These are phyloP conservation scores for Lipomyces orientalis DNA, from an alignment of 805 yeast species.

Conservation along the genomic window DNA sequence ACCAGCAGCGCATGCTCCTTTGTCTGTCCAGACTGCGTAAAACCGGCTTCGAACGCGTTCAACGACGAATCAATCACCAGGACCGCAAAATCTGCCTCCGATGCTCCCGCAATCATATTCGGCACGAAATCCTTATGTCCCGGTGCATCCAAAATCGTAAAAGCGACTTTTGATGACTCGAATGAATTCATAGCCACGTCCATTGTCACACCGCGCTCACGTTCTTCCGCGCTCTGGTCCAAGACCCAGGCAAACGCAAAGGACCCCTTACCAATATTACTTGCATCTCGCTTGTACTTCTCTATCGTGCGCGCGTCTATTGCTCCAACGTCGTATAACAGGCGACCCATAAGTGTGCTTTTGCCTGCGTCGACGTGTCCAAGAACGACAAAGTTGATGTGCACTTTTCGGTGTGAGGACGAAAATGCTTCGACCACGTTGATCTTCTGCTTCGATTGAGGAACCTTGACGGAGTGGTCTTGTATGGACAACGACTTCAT, in stretches of 20 bases:
- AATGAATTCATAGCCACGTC: slow-evolving; percentile 74
- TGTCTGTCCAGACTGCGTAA: slow-evolving; percentile 71
- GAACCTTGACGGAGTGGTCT: slow-evolving; percentile 36
- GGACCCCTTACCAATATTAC: slow-evolving; percentile 71
- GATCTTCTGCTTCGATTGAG: slow-evolving; percentile 53
- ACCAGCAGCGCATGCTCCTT: slow-evolving; percentile 78
- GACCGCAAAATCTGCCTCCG: slow-evolving; percentile 61
- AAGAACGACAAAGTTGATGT: slow-evolving; percentile 74
- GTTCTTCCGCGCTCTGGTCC: slow-evolving; percentile 80
- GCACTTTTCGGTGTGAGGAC: slow-evolving; percentile 54
- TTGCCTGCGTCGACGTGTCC: slow-evolving; percentile 87
- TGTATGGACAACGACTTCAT: slow-evolving; percentile 25
- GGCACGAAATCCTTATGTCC: slow-evolving; percentile 86
- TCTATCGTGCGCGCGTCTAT: slow-evolving; percentile 69
- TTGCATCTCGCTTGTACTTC: slow-evolving; percentile 68
- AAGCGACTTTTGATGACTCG: slow-evolving; percentile 59
- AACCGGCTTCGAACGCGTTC: slow-evolving; percentile 75
- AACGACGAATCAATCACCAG: slow-evolving; percentile 69
- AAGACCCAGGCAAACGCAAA: slow-evolving; percentile 86
- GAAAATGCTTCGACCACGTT: slow-evolving; percentile 52
- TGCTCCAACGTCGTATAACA: slow-evolving; percentile 68
- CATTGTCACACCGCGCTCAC: slow-evolving; percentile 76
- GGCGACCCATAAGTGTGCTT: slow-evolving; percentile 77
- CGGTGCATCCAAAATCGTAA: slow-evolving; percentile 82
- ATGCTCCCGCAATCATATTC: slow-evolving; percentile 81